phyloP scores from a whole-genome alignment of 768 basidiomycete genomes.

The Russula abietina region DNA sequence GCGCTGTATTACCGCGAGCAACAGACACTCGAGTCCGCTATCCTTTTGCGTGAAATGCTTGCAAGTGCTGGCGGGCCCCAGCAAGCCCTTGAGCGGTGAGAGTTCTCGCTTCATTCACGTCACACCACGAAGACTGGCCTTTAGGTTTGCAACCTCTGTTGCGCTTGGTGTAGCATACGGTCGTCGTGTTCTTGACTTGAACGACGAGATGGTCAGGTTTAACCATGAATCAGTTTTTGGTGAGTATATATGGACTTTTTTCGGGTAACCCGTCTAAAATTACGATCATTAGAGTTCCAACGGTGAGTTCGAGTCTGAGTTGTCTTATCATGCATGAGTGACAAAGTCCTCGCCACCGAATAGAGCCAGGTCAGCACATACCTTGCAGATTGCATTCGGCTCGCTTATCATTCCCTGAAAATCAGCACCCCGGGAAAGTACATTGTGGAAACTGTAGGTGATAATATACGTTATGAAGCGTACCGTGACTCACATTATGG shows the following conservation, averaged over 20 bases:
- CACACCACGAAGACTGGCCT: background rate
- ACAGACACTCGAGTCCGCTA: conserved; percentile 11
- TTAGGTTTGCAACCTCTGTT: conserved; percentile 15
- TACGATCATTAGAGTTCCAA: background rate
- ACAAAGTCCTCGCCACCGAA: background rate
- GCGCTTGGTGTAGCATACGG: conserved; percentile 10
- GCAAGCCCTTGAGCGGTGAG: conserved; percentile 9
- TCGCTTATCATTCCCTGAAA: background rate
- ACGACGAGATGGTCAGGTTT: conserved; percentile 8
- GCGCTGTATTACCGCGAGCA: conserved; percentile 12
- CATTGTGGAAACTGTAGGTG: conserved; percentile 8
- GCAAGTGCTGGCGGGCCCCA: background rate
- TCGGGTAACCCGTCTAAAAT: background rate
- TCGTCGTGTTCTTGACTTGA: conserved; percentile 8
- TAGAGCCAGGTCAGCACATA: conserved; percentile 1
- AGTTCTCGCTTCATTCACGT: background rate
- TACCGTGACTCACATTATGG: background rate
- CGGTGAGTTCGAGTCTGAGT: background rate
- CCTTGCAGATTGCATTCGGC: background rate
- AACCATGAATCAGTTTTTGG: background rate
- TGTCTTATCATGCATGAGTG: background rate
- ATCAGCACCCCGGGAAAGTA: conserved; percentile 6
- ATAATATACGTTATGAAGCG: background rate
- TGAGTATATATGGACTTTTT: background rate
- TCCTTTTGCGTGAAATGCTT: conserved; percentile 18